Evolutionary conservation across 2,329 filamentous ascomycete species (phyloP).

Genomic region (Xylariaceae sp.): DNA sequence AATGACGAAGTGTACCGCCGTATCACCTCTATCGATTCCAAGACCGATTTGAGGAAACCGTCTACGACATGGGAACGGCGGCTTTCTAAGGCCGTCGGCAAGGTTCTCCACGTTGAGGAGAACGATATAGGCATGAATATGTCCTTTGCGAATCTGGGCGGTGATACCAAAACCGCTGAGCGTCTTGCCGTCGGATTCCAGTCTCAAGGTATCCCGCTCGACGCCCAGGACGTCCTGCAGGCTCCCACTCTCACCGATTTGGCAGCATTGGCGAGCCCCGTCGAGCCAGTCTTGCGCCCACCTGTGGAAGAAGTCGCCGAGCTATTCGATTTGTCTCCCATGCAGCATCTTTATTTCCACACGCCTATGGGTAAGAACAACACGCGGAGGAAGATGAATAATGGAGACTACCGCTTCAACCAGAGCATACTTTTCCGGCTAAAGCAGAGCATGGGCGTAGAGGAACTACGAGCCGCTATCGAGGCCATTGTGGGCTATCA

Average conservation of each 20-base stretch:
- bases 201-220: conserved; percentile 36
- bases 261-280: conserved; percentile 33
- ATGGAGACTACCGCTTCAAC: conserved; percentile 45
- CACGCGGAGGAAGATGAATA: conserved; percentile 26
- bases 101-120: conserved; percentile 35
- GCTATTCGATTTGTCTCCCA: conserved; percentile 47
- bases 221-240: conserved; percentile 35
- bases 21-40: conserved; percentile 41
- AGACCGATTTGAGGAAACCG: conserved; percentile 34
- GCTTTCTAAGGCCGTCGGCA: conserved; percentile 37
- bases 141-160: conserved; percentile 39
- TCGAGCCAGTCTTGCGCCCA: conserved; percentile 27
- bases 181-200: conserved; percentile 37
- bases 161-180: conserved; percentile 37
- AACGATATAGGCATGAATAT: conserved; percentile 41
- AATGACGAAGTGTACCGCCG: conserved; percentile 44
- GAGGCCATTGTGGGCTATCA: conserved; percentile 48
- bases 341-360: conserved; percentile 52
- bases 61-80: conserved; percentile 36
- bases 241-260: conserved; percentile 37
- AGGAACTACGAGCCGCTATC: conserved; percentile 46
- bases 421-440: conserved; percentile 47
- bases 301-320: conserved; percentile 34
- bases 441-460: conserved; percentile 37
- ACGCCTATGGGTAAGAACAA: conserved; percentile 39